Percentiles rank a stretch among this genome's conserved stretches.
Conservation (phyloP, 2,329 filamentous ascomycete genomes). For the Penicillium carneum region DNA sequence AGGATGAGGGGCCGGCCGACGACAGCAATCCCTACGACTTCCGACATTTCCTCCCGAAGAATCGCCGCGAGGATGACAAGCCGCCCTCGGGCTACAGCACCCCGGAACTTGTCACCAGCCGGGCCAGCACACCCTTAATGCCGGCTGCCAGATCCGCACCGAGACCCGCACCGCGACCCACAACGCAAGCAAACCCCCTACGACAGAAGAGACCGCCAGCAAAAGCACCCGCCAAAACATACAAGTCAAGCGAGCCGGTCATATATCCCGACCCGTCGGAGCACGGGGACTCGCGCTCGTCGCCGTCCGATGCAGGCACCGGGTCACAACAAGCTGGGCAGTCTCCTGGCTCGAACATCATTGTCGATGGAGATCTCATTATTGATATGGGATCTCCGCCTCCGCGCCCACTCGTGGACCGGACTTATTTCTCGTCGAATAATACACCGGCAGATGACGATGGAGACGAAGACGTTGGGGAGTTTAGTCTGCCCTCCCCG, state of each 20-base stretch:
- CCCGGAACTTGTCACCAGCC: constrained; percentile 48
- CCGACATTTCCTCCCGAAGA: constrained; percentile 57
- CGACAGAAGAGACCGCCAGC: constrained; percentile 38
- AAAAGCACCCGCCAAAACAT: constrained; percentile 34
- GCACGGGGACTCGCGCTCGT: constrained; percentile 38
- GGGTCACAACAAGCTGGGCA: constrained; percentile 43
- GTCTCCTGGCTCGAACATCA: constrained; percentile 54
- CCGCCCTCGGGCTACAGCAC: constrained; percentile 45
- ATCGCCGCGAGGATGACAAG: constrained; percentile 46
- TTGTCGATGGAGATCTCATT: constrained; percentile 56
- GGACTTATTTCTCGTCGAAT: constrained; percentile 53
- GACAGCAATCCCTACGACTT: constrained; percentile 58
- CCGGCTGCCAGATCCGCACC: constrained; percentile 39
- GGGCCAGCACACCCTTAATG: constrained; percentile 45
- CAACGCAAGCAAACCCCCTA: constrained; percentile 45
- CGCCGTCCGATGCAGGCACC: constrained; percentile 45
- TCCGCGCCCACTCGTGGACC: constrained; percentile 51
- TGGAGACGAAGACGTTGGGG: constrained; percentile 53
- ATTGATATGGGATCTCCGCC: constrained; percentile 59
- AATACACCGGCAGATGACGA: constrained; percentile 49
- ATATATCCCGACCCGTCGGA: constrained; percentile 39
- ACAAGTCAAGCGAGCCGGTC: constrained; percentile 31
- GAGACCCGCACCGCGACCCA: constrained; percentile 39
- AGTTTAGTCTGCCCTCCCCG: constrained; percentile 49
- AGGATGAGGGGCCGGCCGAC: constrained; percentile 54